Conservation (phyloP, 352 stramenopile species). For the Pythium vanterpoolii region DNA sequence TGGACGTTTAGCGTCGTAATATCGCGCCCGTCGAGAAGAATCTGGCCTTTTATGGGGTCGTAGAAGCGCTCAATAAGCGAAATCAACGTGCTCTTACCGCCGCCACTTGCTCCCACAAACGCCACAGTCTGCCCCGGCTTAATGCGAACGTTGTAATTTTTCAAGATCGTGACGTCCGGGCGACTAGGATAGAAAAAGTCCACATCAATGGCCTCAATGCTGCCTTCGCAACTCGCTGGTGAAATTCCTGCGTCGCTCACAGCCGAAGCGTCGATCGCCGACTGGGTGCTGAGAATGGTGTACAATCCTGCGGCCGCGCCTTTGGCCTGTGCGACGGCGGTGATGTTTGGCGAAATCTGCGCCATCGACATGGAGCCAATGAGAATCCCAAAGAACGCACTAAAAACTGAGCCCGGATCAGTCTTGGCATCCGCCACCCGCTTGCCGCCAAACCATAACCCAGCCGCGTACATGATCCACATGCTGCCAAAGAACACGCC, state of each 20-base stretch:
- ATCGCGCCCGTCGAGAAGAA: conserved; percentile 71
- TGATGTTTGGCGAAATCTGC: conserved; percentile 33
- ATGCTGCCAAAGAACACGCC: conserved; percentile 27
- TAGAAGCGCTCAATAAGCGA: conserved; percentile 85
- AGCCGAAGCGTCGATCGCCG: conserved; percentile 33
- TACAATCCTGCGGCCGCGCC: conserved; percentile 31
- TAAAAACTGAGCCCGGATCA: conserved; percentile 29
- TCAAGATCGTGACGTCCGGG: conserved; percentile 25
- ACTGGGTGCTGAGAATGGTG: conserved; percentile 29
- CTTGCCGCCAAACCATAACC: conserved; percentile 34
- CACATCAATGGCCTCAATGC: conserved; percentile 46
- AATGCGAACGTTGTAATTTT: conserved; percentile 31
- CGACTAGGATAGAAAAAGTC: conserved; percentile 63
- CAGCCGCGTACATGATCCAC: conserved; percentile 28
- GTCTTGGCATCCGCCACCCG: conserved; percentile 26
- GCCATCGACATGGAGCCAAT: conserved; percentile 32
- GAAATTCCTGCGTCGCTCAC: conserved; percentile 13
- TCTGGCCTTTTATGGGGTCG: conserved; percentile 48
- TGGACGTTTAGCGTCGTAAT: conserved; percentile 66
- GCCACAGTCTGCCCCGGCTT: conserved; percentile 24
- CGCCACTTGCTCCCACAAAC: conserved; percentile 26
- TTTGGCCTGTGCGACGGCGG: conserved; percentile 27
- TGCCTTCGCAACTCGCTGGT: conserved; percentile 33
- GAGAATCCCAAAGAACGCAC: conserved; percentile 33
- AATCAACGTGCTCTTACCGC: conserved; percentile 35